Base-by-base conservation (phyloP, 768 basidiomycete species). In the Tulasnella sp. region DNA sequence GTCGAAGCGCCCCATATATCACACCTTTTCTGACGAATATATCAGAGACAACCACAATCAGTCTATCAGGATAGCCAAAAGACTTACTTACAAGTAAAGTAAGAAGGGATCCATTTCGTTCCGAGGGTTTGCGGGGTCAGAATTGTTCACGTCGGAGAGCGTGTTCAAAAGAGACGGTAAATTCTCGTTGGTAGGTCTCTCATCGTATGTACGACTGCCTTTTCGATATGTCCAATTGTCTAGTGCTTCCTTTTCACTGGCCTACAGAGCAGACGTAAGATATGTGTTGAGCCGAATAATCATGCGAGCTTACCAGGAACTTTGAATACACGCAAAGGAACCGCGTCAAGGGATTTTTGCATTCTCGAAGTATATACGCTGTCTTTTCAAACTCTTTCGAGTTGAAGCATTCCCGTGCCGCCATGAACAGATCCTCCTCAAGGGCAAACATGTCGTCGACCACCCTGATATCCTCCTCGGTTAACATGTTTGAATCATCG, bases 311-410 rank as follows among this genome's bases (percentile, higher is more conserved):
- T 79, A 97, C 97, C 79, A 99, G 83, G 79, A 90, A 98, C 75
- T 86, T 86, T 76, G 91, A 86, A 79, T 99, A 98, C 22, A 89
- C 79, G 62, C 85, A 84, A 74, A 98, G 76, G 79, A 97, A 99
- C 32, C 82, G 83, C 8, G 89, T 89, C 78, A 90, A 90, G 32
- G 86, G 79, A 75, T 91, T 90, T 76, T 79, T 85, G 76, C 91
- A 92, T 8, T 83, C 82, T 67, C 82, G 83, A 65, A 98, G 80
- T 71, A 87, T 80, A 76, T 89, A 86, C 6, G 86, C 84, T 7
- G 89, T 91, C 73, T 94, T 85, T 63, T 87, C 82, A 76, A 90
- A 90, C 76, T 98, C 95, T 77, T 89, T 88, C 17, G 87, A 81
- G 74, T 92, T 88, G 75, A 92, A 86, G 77, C 87, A 91, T 22